These are phyloP conservation scores for Rhodamnia rubescens DNA, from an alignment of 345 rosid species.

Conservation along the genomic window DNA sequence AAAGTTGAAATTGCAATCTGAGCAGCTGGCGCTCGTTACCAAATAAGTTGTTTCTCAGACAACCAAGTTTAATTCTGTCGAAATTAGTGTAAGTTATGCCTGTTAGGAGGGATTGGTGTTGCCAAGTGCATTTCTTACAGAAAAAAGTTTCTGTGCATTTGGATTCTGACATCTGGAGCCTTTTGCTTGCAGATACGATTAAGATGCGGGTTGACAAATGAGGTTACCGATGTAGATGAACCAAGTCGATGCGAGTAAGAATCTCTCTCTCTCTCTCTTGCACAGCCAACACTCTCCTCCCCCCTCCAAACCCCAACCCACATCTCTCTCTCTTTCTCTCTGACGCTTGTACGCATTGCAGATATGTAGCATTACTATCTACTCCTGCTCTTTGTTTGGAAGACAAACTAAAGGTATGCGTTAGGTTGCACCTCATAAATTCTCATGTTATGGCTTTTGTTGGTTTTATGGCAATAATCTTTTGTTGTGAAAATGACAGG, in stretches of 20 bases:
- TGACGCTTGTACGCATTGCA: conserved; percentile 3
- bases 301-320: background rate
- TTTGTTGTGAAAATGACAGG: conserved; percentile 22
- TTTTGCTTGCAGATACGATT: conserved; percentile 49
- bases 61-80: background rate
- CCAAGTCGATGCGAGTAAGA: conserved; percentile 99
- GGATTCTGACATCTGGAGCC: background rate
- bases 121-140: background rate
- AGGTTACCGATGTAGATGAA: conserved; percentile 79
- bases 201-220: conserved; percentile 79
- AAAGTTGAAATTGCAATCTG: background rate
- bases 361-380: conserved; percentile 63
- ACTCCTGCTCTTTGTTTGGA: conserved; percentile 41
- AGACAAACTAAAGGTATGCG: conserved; percentile 59
- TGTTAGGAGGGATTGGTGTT: background rate
- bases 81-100: background rate
- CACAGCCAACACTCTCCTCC: background rate
- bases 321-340: background rate
- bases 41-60: background rate
- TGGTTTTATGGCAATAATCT: background rate
- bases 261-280: background rate
- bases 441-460: background rate
- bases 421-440: background rate
- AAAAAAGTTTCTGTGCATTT: background rate
- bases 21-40: background rate